Percentiles rank a stretch among this genome's conserved stretches.
Evolutionary conservation across 164 flowering plant species (phyloP).

Genomic region (Macadamia tetraphylla): DNA sequence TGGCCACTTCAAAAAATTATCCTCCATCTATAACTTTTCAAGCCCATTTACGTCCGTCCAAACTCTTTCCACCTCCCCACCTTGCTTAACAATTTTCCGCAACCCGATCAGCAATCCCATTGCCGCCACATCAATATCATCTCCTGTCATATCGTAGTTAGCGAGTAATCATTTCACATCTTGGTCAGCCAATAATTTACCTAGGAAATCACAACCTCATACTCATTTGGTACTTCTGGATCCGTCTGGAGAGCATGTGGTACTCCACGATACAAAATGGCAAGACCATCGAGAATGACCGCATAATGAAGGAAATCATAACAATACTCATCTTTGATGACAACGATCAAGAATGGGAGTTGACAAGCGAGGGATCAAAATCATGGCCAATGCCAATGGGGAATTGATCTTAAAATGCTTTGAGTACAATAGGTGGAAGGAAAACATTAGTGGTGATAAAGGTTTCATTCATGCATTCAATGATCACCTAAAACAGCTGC

Average conservation of each 20-base stretch:
- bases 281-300: conserved; percentile 16
- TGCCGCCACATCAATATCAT: no score
- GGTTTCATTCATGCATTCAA: conserved; percentile 47
- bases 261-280: conserved; percentile 32
- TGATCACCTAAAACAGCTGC: conserved; percentile 25
- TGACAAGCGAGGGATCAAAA: conserved; percentile 41
- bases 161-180: no score
- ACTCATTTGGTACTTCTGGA: conserved; percentile 47
- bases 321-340: conserved; percentile 33
- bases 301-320: not conserved
- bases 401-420: conserved; percentile 27
- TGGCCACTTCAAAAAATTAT: no score
- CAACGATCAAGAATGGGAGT: conserved; percentile 36
- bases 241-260: conserved; percentile 16
- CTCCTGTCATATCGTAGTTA: no score
- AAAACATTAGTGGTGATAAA: conserved; percentile 20
- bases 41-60: no score
- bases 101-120: no score
- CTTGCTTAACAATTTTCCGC: no score
- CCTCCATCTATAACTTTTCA: no score
- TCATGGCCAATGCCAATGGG: conserved; percentile 33
- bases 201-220: no score
- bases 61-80: no score
- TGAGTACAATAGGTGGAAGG: conserved; percentile 33
- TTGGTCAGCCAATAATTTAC: no score